Conservation (phyloP, 176 grass and related monocot species). For the Lolium rigidum region DNA sequence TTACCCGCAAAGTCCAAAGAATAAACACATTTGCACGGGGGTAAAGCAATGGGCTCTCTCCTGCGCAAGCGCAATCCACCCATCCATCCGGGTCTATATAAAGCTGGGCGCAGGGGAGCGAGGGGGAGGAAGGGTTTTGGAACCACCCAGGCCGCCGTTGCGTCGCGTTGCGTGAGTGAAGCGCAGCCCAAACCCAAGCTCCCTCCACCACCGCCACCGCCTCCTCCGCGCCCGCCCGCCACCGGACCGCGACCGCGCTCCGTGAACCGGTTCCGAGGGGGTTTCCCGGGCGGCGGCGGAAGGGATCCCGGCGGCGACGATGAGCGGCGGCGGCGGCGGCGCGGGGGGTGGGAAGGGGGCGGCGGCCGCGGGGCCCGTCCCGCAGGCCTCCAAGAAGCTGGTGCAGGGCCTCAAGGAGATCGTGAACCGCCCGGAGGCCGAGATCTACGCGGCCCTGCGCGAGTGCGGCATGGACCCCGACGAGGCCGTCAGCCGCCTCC, state of each 20-base stretch:
- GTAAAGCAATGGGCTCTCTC: not conserved
- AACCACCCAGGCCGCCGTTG: constrained; percentile 56
- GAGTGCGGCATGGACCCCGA: constrained; percentile 99
- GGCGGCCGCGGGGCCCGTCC: constrained; percentile 59
- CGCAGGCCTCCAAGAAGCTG: constrained; percentile 62
- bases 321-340: constrained; percentile 44
- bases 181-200: constrained; percentile 51
- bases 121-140: constrained; percentile 64
- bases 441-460: constrained; percentile 96
- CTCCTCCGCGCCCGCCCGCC: not conserved
- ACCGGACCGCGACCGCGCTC: not conserved
- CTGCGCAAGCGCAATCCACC: constrained; percentile 8
- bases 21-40: no score
- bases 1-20: no score
- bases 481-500: constrained; percentile 88
- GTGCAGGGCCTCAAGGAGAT: constrained; percentile 99
- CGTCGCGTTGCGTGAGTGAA: constrained; percentile 58
- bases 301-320: constrained; percentile 57
- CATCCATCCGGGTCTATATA: constrained; percentile 38
- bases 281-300: constrained; percentile 24
- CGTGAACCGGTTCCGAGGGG: constrained; percentile 11
- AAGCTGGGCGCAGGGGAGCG: constrained; percentile 25
- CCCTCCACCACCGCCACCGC: not conserved
- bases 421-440: constrained; percentile 86
- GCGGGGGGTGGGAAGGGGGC: constrained; percentile 49